These are phyloP conservation scores for Thelonectria blattea DNA, from an alignment of 2,329 filamentous ascomycete genomes.

Conservation along the genomic window DNA sequence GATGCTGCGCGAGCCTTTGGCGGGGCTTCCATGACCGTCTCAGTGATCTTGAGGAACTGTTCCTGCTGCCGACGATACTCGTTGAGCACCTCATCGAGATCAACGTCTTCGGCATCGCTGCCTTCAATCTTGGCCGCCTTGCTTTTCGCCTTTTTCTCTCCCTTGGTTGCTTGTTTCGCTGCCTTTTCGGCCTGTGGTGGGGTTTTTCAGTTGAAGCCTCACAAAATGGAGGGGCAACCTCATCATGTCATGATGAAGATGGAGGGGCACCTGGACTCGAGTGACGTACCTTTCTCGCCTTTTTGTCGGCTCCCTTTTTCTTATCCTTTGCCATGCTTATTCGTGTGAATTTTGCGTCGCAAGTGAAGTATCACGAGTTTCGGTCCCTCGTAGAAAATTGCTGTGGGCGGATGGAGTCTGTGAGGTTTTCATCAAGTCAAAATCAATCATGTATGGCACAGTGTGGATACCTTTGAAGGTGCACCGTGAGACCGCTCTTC, in stretches of 20 bases:
- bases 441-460: constrained; percentile 31
- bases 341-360: constrained; percentile 4
- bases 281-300: constrained; percentile 53
- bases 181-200: constrained; percentile 63
- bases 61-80: constrained; percentile 94
- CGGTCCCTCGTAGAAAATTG: constrained; percentile 26
- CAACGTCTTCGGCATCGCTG: constrained; percentile 89
- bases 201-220: constrained; percentile 28
- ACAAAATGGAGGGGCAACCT: constrained; percentile 24
- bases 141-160: constrained; percentile 80
- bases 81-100: constrained; percentile 90
- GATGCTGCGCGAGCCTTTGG: constrained; percentile 81
- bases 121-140: constrained; percentile 76
- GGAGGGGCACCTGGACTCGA: constrained; percentile 33
- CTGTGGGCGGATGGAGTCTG: constrained; percentile 36
- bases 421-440: constrained; percentile 39
- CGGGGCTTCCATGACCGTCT: constrained; percentile 71
- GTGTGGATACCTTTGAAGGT: not conserved
- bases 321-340: constrained; percentile 58
- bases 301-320: constrained; percentile 57
- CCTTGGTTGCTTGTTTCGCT: constrained; percentile 85
- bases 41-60: constrained; percentile 91
- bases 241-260: constrained; percentile 17
- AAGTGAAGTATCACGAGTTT: constrained; percentile 16
- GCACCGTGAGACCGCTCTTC: constrained; percentile 19